phyloP scores from a whole-genome alignment of 495 filamentous ascomycete species.

The Sordaria brevicollis region DNA sequence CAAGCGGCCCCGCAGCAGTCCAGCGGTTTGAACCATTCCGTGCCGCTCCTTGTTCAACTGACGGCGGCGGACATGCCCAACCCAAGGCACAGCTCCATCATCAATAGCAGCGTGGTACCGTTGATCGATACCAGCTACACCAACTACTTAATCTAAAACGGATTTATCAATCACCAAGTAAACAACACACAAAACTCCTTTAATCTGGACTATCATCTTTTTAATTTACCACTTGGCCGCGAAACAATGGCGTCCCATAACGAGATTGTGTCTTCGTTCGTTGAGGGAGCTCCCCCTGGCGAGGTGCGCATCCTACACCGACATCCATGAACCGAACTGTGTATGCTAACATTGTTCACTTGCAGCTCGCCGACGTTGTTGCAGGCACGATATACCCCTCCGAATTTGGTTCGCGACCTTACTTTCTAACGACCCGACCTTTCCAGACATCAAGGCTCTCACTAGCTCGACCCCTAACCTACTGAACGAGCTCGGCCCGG shows the following conservation, averaged over 20 bases:
- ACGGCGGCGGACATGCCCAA: background rate
- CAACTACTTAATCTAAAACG: background rate
- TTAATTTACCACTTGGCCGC: background rate
- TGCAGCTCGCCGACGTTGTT: conserved; percentile 78
- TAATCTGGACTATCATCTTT: background rate
- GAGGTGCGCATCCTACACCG: conserved; percentile 55
- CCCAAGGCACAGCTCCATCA: background rate
- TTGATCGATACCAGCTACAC: background rate
- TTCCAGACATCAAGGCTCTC: conserved; percentile 76
- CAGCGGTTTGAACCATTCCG: background rate
- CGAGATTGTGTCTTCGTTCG: conserved; percentile 71
- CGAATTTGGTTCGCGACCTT: background rate
- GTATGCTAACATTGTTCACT: conserved; percentile 7
- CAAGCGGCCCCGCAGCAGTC: background rate
- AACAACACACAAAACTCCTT: background rate
- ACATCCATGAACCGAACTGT: background rate
- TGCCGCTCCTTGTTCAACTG: background rate
- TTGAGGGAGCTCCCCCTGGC: conserved; percentile 90
- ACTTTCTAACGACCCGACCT: conserved; percentile 4
- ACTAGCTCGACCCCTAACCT: conserved; percentile 60
- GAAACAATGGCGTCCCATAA: conserved; percentile 30
- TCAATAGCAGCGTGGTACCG: background rate
- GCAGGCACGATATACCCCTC: conserved; percentile 46
- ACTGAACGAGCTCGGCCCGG: conserved; percentile 60
- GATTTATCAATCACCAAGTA: background rate